Evolutionary conservation across 106 monocot genomes (phyloP).

Genomic region (Acorus calamus): DNA sequence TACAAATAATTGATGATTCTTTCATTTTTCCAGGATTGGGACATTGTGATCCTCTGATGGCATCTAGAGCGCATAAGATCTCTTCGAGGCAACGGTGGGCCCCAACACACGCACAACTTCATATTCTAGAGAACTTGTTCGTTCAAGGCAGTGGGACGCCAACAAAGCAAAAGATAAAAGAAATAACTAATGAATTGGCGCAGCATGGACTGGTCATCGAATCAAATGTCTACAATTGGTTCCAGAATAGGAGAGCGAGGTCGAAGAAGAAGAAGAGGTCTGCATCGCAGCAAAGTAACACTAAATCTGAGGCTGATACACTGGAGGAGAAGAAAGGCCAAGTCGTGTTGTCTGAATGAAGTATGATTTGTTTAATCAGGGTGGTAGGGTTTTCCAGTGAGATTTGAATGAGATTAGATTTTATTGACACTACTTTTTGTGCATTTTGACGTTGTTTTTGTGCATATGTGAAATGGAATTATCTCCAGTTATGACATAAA

Average conservation of each 20-base stretch:
- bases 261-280: conserved; percentile 46
- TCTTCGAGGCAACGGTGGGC: conserved; percentile 70
- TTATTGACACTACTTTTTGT: too few relatives aligned
- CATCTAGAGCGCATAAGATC: conserved; percentile 29
- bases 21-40: conserved; percentile 18
- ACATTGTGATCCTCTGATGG: conserved; percentile 33
- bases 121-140: conserved; percentile 71
- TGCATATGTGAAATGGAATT: too few relatives aligned
- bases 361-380: too few relatives aligned
- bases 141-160: conserved; percentile 60
- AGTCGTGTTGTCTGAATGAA: not conserved
- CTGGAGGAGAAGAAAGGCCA: conserved; percentile 21
- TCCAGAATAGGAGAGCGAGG: conserved; percentile 83
- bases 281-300: conserved; percentile 13
- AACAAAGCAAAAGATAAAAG: conserved; percentile 72
- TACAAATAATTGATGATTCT: not conserved
- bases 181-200: conserved; percentile 48
- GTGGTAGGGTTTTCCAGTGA: too few relatives aligned
- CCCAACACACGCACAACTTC: conserved; percentile 63
- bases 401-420: too few relatives aligned
- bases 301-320: conserved; percentile 32
- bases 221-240: conserved; percentile 93
- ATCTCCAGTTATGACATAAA: too few relatives aligned
- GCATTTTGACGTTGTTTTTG: too few relatives aligned
- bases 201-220: conserved; percentile 73